Evolutionary conservation across 2,329 filamentous ascomycete genomes (phyloP).

Genomic region (Thermochaetoides dissita): DNA sequence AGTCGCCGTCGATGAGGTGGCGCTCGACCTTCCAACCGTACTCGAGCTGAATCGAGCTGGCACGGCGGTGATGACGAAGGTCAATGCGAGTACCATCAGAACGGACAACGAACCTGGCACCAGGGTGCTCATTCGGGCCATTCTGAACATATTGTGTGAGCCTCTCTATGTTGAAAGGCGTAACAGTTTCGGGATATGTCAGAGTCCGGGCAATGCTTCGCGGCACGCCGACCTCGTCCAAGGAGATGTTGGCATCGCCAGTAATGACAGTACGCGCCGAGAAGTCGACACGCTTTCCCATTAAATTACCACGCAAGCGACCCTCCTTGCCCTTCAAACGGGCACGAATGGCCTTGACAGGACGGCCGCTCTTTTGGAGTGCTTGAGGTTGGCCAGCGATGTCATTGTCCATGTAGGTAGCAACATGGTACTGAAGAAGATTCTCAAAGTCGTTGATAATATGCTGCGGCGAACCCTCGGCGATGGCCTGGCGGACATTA

Average conservation of each 20-base stretch:
- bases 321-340: conserved; percentile 99
- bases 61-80: conserved; percentile 80
- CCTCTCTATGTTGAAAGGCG: conserved; percentile 92
- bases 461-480: conserved; percentile 83
- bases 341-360: conserved; percentile 90
- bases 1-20: conserved; percentile 89
- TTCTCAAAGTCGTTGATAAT: conserved; percentile 83
- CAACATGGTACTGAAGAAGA: conserved; percentile 91
- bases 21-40: conserved; percentile 99
- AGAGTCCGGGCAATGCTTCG: conserved; percentile 82
- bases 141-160: conserved; percentile 81
- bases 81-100: conserved; percentile 90
- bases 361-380: conserved; percentile 89
- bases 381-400: conserved; percentile 91
- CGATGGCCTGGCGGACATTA: conserved; percentile 80
- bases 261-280: conserved; percentile 99
- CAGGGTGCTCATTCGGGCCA: conserved; percentile 86
- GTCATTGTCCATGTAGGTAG: conserved; percentile 99
- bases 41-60: conserved; percentile 71
- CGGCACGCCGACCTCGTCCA: conserved; percentile 95
- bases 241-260: conserved; percentile 87
- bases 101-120: conserved; percentile 91
- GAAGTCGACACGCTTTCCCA: conserved; percentile 99
- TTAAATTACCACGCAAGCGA: conserved; percentile 92
- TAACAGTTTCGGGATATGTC: conserved; percentile 95